Evolutionary conservation across 2,329 filamentous ascomycete genomes (phyloP).

Genomic region (Fusarium sp.): DNA sequence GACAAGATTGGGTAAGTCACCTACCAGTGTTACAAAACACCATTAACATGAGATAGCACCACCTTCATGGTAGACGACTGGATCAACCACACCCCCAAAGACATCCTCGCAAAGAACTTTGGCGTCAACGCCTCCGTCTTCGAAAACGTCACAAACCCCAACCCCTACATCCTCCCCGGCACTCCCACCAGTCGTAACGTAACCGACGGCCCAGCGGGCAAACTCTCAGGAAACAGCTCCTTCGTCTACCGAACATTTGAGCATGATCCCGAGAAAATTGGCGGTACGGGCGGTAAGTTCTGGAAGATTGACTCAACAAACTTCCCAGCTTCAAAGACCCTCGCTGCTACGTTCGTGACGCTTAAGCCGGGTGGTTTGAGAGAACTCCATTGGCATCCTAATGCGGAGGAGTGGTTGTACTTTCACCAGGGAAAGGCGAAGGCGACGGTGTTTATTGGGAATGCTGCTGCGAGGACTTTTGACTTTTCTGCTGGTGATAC

Average conservation of each 20-base stretch:
- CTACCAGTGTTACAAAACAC: rapidly evolving
- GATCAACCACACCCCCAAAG: conserved; percentile 73
- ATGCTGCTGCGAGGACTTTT: conserved; percentile 71
- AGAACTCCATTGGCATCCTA: conserved; percentile 79
- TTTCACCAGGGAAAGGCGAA: conserved; percentile 73
- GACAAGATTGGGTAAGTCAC: conserved; percentile 67
- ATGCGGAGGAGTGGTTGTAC: conserved; percentile 78
- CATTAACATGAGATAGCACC: conserved; percentile 57
- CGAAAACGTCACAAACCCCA: conserved; percentile 65
- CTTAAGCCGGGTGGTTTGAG: conserved; percentile 72
- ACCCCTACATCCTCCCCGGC: conserved; percentile 72
- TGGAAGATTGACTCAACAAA: conserved; percentile 75
- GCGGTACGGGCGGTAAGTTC: conserved; percentile 71
- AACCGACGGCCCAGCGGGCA: conserved; percentile 55
- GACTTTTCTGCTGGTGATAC: conserved; percentile 77
- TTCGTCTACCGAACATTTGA: conserved; percentile 72
- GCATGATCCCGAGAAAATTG: conserved; percentile 67
- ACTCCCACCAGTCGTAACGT: conserved; percentile 62
- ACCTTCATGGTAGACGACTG: conserved; percentile 80
- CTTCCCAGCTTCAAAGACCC: conserved; percentile 74
- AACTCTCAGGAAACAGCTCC: conserved; percentile 68
- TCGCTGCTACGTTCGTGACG: conserved; percentile 73
- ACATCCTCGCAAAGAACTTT: conserved; percentile 76
- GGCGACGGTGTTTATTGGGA: conserved; percentile 75
- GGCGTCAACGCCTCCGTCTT: conserved; percentile 72